Evolutionary conservation across 805 yeast genomes (phyloP).

Genomic region (Candida pseudoglaebosa): DNA sequence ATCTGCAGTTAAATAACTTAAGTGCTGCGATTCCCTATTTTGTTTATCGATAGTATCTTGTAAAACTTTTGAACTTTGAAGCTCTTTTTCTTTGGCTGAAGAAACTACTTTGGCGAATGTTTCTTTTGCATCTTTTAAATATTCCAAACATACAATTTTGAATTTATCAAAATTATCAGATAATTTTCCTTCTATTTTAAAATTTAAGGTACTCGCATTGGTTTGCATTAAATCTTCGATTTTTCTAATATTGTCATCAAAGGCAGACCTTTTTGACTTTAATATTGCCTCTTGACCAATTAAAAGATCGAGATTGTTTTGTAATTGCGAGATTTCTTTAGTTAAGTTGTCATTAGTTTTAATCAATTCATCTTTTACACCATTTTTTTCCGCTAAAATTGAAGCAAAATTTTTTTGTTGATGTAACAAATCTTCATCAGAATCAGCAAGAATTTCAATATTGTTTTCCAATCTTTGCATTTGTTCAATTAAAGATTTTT

Average conservation of each 20-base stretch:
- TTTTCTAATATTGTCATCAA: conserved; percentile 23
- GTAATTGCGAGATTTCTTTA: conserved; percentile 12
- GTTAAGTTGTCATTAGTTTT: conserved; percentile 1
- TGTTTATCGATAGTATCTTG: conserved; percentile 20
- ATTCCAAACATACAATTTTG: conserved; percentile 5
- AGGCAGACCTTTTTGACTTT: conserved; percentile 38
- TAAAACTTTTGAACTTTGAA: conserved; percentile 10
- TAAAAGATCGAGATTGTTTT: conserved; percentile 23
- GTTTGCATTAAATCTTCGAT: conserved; percentile 4
- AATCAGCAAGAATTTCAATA: conserved; percentile 43
- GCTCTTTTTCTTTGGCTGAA: conserved; percentile 8
- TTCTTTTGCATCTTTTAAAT: not conserved
- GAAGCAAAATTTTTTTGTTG: conserved; percentile 28
- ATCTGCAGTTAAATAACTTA: conserved; percentile 40
- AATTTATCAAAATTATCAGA: conserved; percentile 3
- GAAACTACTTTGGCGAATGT: not conserved
- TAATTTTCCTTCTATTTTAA: not conserved
- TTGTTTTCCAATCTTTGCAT: conserved; percentile 46
- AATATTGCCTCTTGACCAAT: conserved; percentile 55
- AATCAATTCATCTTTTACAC: conserved; percentile 9
- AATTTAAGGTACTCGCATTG: conserved; percentile 1
- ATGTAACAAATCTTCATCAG: conserved; percentile 26
- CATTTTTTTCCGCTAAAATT: conserved; percentile 15
- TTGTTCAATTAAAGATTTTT: conserved; percentile 45
- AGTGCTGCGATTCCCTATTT: conserved; percentile 41